phyloP scores from a whole-genome alignment of 1,284 basidiomycete species.

The Fistulinella cinereoalba region DNA sequence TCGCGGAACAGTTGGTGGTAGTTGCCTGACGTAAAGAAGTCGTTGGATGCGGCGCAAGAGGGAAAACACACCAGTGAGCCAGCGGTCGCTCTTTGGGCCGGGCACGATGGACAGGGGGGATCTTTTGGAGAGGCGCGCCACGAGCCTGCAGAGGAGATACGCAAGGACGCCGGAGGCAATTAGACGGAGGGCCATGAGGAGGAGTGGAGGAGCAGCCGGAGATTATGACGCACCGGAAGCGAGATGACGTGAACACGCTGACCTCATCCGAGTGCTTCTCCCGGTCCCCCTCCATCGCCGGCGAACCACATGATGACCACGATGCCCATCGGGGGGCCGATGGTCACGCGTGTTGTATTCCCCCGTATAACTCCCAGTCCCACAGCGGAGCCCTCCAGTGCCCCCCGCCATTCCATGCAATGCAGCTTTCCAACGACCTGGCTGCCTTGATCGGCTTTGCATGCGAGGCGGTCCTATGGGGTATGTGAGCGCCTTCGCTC shows the following conservation, averaged over 20 bases:
- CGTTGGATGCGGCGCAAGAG: not conserved
- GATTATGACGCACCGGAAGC: too few relatives aligned
- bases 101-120: constrained; percentile 17
- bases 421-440: constrained; percentile 24
- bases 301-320: not conserved
- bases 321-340: not conserved
- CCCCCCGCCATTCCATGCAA: not conserved
- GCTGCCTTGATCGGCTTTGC: constrained; percentile 35
- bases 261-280: too few relatives aligned
- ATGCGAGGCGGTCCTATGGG: constrained; percentile 34
- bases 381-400: not conserved
- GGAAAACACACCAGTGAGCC: constrained; percentile 39
- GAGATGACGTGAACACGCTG: too few relatives aligned
- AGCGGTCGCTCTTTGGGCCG: constrained; percentile 30
- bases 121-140: constrained; percentile 9
- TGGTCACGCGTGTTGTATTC: not conserved
- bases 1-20: constrained; percentile 47
- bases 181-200: constrained; percentile 1
- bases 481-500: constrained; percentile 7
- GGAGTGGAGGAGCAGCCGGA: too few relatives aligned
- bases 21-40: constrained; percentile 38
- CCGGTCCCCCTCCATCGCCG: not conserved
- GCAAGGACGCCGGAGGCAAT: constrained; percentile 6
- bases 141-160: constrained; percentile 14
- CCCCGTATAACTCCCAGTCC: not conserved